Evolutionary conservation across 805 yeast genomes (phyloP).

Genomic region (Huiozyma naganishii): DNA sequence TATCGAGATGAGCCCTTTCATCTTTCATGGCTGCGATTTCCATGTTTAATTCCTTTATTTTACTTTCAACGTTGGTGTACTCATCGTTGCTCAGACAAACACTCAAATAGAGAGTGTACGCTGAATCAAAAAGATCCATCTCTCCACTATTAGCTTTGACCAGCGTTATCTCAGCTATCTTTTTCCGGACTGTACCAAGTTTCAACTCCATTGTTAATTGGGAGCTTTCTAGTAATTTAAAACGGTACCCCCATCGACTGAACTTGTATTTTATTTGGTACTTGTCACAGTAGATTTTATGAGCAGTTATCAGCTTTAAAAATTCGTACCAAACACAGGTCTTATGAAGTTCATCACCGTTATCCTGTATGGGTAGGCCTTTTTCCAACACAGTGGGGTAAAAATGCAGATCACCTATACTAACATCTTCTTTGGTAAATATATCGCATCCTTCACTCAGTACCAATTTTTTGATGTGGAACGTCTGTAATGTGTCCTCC

Average conservation of each 20-base stretch:
- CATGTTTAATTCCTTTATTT: not conserved
- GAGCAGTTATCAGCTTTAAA: constrained; percentile 13
- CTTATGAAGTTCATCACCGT: not conserved
- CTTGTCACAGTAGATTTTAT: constrained; percentile 4
- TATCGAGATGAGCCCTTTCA: constrained; percentile 9
- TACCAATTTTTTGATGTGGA: constrained; percentile 5
- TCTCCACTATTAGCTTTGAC: constrained; percentile 9
- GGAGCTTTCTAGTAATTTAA: constrained; percentile 8
- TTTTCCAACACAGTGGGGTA: not conserved
- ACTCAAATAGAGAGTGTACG: constrained; percentile 10
- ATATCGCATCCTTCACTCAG: constrained; percentile 18
- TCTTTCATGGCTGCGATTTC: constrained; percentile 3
- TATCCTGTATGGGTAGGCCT: not conserved
- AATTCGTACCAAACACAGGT: constrained; percentile 18
- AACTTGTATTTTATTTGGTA: constrained; percentile 2
- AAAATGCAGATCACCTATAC: not conserved
- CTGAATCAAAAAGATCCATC: constrained; percentile 18
- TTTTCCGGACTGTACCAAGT: constrained; percentile 12
- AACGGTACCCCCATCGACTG: constrained; percentile 12
- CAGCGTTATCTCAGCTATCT: constrained; percentile 14
- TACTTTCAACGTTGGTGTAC: not conserved
- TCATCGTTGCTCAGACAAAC: constrained; percentile 9
- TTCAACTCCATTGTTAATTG: constrained; percentile 12
- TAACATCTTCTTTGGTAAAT: not conserved
- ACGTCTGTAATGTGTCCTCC: too few species aligned